Evolutionary conservation across 2,329 filamentous ascomycete genomes (phyloP).

Genomic region (Akanthomyces dipterigenus): DNA sequence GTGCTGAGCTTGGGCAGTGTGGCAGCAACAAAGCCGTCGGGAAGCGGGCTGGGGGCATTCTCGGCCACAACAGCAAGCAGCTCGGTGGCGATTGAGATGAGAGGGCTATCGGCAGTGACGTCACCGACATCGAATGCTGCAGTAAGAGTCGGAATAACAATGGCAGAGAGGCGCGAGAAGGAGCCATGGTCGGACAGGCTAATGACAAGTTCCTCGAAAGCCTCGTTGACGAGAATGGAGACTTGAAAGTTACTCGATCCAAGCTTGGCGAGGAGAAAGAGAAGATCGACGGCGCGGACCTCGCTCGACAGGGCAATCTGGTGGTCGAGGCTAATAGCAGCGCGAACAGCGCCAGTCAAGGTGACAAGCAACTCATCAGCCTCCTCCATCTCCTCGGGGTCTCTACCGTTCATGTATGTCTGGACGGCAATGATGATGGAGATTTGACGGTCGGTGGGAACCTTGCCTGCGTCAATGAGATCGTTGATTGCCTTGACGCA

Average conservation of each 20-base stretch:
- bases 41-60: constrained; percentile 77
- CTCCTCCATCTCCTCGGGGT: constrained; percentile 76
- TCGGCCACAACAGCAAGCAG: constrained; percentile 75
- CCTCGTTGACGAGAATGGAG: constrained; percentile 78
- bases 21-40: constrained; percentile 75
- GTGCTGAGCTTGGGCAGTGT: constrained; percentile 82
- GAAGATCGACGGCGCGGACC: constrained; percentile 67
- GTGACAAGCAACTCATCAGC: constrained; percentile 90
- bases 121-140: constrained; percentile 85
- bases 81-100: constrained; percentile 82
- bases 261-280: constrained; percentile 85
- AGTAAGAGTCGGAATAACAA: constrained; percentile 80
- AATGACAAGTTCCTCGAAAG: constrained; percentile 80
- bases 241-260: constrained; percentile 89
- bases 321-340: constrained; percentile 75
- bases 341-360: constrained; percentile 76
- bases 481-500: constrained; percentile 81
- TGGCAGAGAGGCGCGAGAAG: constrained; percentile 74
- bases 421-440: constrained; percentile 56
- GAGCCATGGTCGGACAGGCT: constrained; percentile 59
- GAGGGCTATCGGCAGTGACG: constrained; percentile 74
- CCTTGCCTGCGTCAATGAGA: constrained; percentile 48
- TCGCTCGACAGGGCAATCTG: constrained; percentile 65
- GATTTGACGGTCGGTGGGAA: constrained; percentile 50
- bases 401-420: constrained; percentile 71